A percentile compares a stretch with the other conserved stretches of the same genome.
Conservation (phyloP, 306 rosid genomes). For the Cajanus cajan region DNA sequence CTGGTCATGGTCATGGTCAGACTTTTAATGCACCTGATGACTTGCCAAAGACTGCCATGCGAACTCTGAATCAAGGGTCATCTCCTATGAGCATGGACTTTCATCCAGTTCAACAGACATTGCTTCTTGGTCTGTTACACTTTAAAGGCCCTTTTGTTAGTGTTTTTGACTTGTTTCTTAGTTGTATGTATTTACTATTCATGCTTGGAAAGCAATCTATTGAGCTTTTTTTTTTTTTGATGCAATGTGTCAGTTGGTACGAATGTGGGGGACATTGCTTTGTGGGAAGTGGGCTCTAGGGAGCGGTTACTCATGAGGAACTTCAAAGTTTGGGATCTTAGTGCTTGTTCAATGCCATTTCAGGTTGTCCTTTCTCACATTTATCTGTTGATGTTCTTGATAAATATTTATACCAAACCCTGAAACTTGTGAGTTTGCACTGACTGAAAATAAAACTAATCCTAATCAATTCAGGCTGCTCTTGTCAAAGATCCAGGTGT, state of each 20-base stretch:
- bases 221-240: neutral
- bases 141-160: neutral
- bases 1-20: slow-evolving; percentile 57
- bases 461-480: slow-evolving; percentile 63
- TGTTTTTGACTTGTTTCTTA: slow-evolving; percentile 20
- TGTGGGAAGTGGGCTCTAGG: slow-evolving; percentile 94
- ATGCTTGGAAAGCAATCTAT: neutral
- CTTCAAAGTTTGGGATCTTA: slow-evolving; percentile 93
- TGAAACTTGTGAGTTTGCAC: neutral
- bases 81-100: slow-evolving; percentile 99
- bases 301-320: slow-evolving; percentile 73
- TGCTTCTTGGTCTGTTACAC: slow-evolving; percentile 75
- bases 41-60: slow-evolving; percentile 71
- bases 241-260: slow-evolving; percentile 73
- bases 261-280: slow-evolving; percentile 82
- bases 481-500: slow-evolving; percentile 92
- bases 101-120: slow-evolving; percentile 83
- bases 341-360: slow-evolving; percentile 80
- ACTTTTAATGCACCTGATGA: slow-evolving; percentile 82
- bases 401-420: slow-evolving; percentile 5
- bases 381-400: slow-evolving; percentile 2
- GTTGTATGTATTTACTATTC: slow-evolving; percentile 17
- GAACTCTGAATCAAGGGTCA: slow-evolving; percentile 87
- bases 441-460: slow-evolving; percentile 30
- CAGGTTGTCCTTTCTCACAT: slow-evolving; percentile 57